These are phyloP conservation scores for Aspergillus udagawae DNA, from an alignment of 2,329 filamentous ascomycete genomes.

Conservation along the genomic window DNA sequence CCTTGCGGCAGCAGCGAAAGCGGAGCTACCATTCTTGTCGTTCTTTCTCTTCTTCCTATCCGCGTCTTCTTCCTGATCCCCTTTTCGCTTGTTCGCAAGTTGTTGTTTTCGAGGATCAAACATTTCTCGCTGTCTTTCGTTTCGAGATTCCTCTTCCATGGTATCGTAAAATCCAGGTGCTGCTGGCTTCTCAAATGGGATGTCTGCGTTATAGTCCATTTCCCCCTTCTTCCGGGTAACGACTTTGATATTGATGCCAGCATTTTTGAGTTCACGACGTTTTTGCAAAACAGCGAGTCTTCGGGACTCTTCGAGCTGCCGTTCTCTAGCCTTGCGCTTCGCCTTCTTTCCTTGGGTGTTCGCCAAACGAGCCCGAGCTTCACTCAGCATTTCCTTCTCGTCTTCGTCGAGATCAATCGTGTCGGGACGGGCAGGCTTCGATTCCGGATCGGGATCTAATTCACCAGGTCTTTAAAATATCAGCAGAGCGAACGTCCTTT, in stretches of 20 bases:
- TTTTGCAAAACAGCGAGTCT: conserved; percentile 89
- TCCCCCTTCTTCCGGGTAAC: conserved; percentile 86
- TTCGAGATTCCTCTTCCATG: conserved; percentile 70
- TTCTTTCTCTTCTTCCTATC: conserved; percentile 81
- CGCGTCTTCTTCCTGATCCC: conserved; percentile 77
- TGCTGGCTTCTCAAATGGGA: conserved; percentile 92
- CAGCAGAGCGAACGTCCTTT: conserved; percentile 6
- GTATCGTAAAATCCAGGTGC: conserved; percentile 92
- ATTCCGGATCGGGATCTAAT: conserved; percentile 94
- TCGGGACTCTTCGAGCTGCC: conserved; percentile 91
- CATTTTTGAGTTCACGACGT: conserved; percentile 91
- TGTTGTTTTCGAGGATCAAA: conserved; percentile 95
- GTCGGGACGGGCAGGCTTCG: conserved; percentile 89
- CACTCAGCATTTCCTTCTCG: conserved; percentile 98
- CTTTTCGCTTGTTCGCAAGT: conserved; percentile 86
- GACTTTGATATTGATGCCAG: conserved; percentile 97
- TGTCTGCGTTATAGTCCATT: conserved; percentile 99
- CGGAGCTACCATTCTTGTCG: conserved; percentile 75
- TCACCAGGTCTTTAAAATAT: conserved; percentile 65
- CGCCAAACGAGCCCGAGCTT: conserved; percentile 89
- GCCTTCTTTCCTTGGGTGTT: conserved; percentile 99
- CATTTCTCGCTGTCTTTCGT: conserved; percentile 76
- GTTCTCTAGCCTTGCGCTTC: conserved; percentile 92
- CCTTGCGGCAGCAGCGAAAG: conserved; percentile 82
- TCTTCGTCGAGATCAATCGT: conserved; percentile 98